Evolutionary conservation across 2,329 filamentous ascomycete species (phyloP).

Genomic region (Colletotrichum liriopes): DNA sequence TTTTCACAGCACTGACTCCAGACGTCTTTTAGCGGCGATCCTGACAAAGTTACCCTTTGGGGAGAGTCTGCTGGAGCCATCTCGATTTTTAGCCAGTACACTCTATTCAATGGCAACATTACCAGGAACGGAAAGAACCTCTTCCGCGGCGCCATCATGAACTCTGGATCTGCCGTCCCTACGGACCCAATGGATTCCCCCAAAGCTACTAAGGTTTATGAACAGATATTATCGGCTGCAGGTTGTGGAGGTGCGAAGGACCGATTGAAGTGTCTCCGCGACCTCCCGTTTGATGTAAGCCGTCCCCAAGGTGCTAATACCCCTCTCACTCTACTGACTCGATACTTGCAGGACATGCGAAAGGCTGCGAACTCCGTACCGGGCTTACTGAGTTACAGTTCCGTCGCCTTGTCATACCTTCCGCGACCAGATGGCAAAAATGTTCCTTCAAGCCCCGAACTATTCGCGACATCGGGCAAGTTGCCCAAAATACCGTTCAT

Average conservation of each 20-base stretch:
- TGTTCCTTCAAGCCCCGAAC: conserved; percentile 68
- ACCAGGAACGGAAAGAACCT: conserved; percentile 67
- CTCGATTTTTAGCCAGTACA: conserved; percentile 75
- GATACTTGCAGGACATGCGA: conserved; percentile 63
- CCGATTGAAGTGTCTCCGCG: conserved; percentile 69
- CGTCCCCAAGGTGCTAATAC: conserved; percentile 55
- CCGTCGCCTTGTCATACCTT: conserved; percentile 72
- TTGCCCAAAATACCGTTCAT: conserved; percentile 75
- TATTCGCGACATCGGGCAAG: conserved; percentile 61
- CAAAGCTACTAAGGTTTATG: conserved; percentile 70
- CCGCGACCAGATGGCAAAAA: conserved; percentile 72
- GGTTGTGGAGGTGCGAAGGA: conserved; percentile 67
- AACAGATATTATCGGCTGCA: conserved; percentile 64
- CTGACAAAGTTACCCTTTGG: conserved; percentile 75
- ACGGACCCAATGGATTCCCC: conserved; percentile 67
- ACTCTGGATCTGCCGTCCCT: conserved; percentile 68
- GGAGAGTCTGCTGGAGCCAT: conserved; percentile 74
- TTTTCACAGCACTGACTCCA: not conserved
- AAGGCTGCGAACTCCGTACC: conserved; percentile 73
- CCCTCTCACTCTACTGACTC: conserved; percentile 69
- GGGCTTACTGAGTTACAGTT: conserved; percentile 67
- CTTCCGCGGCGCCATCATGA: conserved; percentile 78
- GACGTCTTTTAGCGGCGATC: conserved; percentile 65
- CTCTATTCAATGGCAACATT: conserved; percentile 73
- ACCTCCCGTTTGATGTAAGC: conserved; percentile 69